These are phyloP conservation scores for Penicillium sp. DNA, from an alignment of 2,329 filamentous ascomycete genomes.

Conservation along the genomic window DNA sequence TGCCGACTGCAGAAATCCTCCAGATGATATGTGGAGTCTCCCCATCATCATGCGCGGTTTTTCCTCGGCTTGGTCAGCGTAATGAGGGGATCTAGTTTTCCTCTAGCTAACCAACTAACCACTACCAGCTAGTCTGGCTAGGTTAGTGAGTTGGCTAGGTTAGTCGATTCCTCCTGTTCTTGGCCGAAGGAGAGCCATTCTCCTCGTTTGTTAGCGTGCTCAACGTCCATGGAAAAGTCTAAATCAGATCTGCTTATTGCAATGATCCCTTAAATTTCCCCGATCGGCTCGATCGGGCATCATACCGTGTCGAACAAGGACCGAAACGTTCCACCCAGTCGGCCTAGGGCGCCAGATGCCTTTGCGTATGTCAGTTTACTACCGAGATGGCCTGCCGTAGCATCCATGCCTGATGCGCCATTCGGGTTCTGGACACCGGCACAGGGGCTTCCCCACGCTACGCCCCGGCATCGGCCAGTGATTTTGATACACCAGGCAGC, in stretches of 20 bases:
- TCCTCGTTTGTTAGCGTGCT: neutral
- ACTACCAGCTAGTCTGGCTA: neutral
- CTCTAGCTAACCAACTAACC: neutral
- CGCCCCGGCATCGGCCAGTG: neutral
- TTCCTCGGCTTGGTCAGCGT: neutral
- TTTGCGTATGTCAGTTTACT: neutral
- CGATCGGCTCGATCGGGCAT: neutral
- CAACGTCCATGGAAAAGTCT: neutral
- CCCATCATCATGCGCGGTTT: neutral
- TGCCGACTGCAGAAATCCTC: constrained; percentile 1
- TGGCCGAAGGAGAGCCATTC: neutral
- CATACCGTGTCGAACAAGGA: neutral
- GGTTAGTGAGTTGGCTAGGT: neutral
- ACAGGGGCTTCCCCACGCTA: neutral
- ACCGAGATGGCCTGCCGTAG: neutral
- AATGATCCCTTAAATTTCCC: neutral
- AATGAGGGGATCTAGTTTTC: neutral
- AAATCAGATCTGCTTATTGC: neutral
- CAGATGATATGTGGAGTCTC: neutral
- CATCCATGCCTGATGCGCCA: neutral
- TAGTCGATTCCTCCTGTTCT: neutral
- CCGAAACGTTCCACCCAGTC: neutral
- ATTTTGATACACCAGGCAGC: neutral
- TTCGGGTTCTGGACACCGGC: neutral
- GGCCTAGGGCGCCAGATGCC: neutral